These are phyloP conservation scores for Eimeria necatrix DNA, from an alignment of 169 alveolate species.

Conservation along the genomic window DNA sequence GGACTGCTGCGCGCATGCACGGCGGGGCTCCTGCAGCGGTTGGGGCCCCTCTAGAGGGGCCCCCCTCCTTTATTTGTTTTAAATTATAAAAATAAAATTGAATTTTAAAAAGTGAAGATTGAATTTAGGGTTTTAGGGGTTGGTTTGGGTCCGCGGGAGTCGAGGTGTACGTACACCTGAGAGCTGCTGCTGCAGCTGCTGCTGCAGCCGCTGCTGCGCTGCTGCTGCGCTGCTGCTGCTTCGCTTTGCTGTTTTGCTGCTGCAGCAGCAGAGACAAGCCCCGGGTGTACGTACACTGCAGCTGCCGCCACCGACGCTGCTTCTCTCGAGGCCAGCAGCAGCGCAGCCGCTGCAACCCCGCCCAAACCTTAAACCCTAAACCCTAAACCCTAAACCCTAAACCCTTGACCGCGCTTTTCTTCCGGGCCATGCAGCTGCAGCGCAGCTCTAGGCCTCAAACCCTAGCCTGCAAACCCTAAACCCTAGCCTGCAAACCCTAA, in stretches of 20 bases:
- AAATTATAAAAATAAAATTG: no score
- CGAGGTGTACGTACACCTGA: constrained; percentile 58
- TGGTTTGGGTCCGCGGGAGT: not conserved
- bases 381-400: not conserved
- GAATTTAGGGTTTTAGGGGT: not conserved
- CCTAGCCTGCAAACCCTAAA: not conserved
- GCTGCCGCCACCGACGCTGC: not conserved
- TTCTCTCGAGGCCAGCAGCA: not conserved
- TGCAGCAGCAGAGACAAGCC: not conserved
- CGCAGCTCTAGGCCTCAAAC: not conserved
- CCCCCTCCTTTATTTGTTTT: not conserved
- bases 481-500: not conserved
- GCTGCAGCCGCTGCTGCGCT: not conserved
- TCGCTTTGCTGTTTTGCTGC: not conserved
- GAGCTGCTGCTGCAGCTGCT: not conserved
- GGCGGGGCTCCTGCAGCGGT: no score
- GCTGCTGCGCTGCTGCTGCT: not conserved
- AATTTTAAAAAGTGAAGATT: no score
- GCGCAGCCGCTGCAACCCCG: not conserved
- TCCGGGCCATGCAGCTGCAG: no score
- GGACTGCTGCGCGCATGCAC: no score
- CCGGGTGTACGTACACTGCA: not conserved
- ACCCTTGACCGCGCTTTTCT: no score
- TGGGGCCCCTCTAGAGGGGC: constrained; percentile 51
- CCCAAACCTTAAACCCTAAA: not conserved